phyloP scores from a whole-genome alignment of 2,329 filamentous ascomycete genomes.

The Cytospora piceicola region DNA sequence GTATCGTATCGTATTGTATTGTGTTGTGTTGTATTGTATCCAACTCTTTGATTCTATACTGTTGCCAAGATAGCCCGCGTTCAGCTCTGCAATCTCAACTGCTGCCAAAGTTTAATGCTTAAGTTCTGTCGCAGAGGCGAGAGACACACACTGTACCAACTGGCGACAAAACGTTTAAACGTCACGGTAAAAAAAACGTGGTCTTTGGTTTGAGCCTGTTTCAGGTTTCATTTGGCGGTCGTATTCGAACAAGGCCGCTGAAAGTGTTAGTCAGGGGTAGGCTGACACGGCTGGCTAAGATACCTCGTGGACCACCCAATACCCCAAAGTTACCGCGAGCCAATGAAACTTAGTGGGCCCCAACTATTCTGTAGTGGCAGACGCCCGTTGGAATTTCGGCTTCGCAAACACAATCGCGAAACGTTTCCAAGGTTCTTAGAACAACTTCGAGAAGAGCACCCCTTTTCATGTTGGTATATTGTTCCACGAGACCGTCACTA shows the following conservation, averaged over 20 bases:
- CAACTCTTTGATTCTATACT: no score
- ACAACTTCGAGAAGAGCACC: not conserved
- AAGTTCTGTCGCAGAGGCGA: not conserved
- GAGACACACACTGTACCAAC: not conserved
- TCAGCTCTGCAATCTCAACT: not conserved
- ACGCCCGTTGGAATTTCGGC: constrained; percentile 2
- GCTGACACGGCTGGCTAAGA: constrained; percentile 11
- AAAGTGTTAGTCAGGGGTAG: constrained; percentile 21
- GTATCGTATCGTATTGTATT: no score
- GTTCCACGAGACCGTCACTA: constrained; percentile 16
- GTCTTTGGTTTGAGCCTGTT: not conserved
- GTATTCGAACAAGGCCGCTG: constrained; percentile 19
- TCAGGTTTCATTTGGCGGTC: constrained; percentile 25
- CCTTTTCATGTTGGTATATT: not conserved
- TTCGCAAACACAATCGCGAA: not conserved
- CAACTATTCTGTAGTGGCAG: constrained; percentile 1
- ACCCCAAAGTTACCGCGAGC: constrained; percentile 3
- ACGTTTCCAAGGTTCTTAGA: constrained; percentile 1
- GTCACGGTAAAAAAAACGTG: constrained; percentile 20
- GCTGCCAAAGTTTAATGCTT: not conserved
- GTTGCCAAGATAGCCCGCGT: no score
- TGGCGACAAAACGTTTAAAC: not conserved
- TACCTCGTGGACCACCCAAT: constrained; percentile 18
- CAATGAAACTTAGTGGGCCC: constrained; percentile 3
- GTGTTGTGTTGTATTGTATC: no score